Percentiles rank a stretch among this genome's conserved stretches.
Evolutionary conservation across 495 filamentous ascomycete species (phyloP).

Genomic region (Penicillium pancosmium): DNA sequence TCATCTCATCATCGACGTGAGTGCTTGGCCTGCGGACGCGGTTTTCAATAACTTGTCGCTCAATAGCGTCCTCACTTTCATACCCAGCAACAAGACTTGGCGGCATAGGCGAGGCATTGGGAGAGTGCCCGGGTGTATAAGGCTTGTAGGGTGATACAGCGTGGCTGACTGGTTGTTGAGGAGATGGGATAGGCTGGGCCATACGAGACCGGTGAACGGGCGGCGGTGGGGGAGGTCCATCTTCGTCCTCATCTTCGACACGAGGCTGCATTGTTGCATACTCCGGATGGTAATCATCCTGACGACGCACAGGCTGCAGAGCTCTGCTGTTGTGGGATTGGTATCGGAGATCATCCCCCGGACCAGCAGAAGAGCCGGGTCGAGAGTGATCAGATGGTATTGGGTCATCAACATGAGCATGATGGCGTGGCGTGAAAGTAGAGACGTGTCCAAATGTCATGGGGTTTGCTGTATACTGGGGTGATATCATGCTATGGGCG

Average conservation of each 20-base stretch:
- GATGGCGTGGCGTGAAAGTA: constrained; percentile 17
- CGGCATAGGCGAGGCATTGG: constrained; percentile 55
- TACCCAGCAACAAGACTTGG: constrained; percentile 71
- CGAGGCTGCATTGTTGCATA: constrained; percentile 66
- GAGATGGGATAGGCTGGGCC: constrained; percentile 28
- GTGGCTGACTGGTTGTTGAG: constrained; percentile 28
- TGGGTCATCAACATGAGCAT: constrained; percentile 12
- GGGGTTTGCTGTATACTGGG: constrained; percentile 27
- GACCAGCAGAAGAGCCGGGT: constrained; percentile 18
- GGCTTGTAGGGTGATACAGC: constrained; percentile 34
- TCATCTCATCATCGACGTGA: constrained; percentile 37
- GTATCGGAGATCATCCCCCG: constrained; percentile 27
- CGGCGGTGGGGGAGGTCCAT: constrained; percentile 50
- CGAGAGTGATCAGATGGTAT: constrained; percentile 21
- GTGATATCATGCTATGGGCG: constrained; percentile 20
- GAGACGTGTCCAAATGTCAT: constrained; percentile 26
- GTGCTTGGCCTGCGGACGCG: constrained; percentile 31
- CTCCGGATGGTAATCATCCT: constrained; percentile 37
- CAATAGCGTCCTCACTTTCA: constrained; percentile 61
- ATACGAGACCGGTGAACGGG: constrained; percentile 49
- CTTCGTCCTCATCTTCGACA: constrained; percentile 69
- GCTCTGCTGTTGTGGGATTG: constrained; percentile 24
- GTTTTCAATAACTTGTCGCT: constrained; percentile 36
- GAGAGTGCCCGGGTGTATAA: constrained; percentile 39
- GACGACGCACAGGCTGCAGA: constrained; percentile 26